A percentile compares a stretch with the other conserved stretches of the same genome.
Evolutionary conservation across 495 filamentous ascomycete genomes (phyloP).

Genomic region (Pyrenopolyporus hunteri): DNA sequence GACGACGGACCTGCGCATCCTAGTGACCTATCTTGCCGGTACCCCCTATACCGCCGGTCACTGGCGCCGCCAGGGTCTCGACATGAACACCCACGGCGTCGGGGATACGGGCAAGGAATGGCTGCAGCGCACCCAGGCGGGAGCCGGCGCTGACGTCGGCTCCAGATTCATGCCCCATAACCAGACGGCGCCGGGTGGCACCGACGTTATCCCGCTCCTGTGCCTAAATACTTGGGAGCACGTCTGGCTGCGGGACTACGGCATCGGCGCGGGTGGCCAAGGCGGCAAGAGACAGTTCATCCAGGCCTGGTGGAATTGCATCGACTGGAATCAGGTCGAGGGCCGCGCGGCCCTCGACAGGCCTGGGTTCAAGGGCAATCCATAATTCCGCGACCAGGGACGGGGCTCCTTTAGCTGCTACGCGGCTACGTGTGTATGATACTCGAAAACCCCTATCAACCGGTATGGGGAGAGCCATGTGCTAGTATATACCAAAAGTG

Average conservation of each 20-base stretch:
- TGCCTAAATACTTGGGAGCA: constrained; percentile 98
- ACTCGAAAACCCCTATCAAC: constrained; percentile 25
- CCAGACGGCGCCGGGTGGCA: constrained; percentile 67
- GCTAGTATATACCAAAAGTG: constrained; percentile 32
- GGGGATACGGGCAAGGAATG: constrained; percentile 12
- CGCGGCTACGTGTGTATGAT: constrained; percentile 34
- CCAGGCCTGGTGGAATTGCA: constrained; percentile 80
- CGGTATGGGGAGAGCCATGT: constrained; percentile 18
- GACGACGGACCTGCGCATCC: constrained; percentile 65
- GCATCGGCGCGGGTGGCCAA: constrained; percentile 52
- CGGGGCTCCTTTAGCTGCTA: background rate
- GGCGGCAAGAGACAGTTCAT: constrained; percentile 77
- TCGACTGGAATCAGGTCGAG: constrained; percentile 83
- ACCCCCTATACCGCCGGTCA: constrained; percentile 85
- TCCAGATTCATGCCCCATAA: constrained; percentile 27
- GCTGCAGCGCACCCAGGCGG: constrained; percentile 47
- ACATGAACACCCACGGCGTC: constrained; percentile 72
- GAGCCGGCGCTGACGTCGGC: constrained; percentile 46
- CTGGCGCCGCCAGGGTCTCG: constrained; percentile 76
- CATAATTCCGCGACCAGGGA: background rate
- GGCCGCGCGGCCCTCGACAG: constrained; percentile 32
- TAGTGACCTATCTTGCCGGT: constrained; percentile 90
- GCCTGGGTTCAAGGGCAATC: constrained; percentile 17
- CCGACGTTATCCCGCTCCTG: constrained; percentile 74
- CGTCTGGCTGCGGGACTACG: constrained; percentile 85